A percentile compares a stretch with the other conserved stretches of the same genome.
Evolutionary conservation across 169 alveolate genomes (phyloP).

Genomic region (Babesia sp.): DNA sequence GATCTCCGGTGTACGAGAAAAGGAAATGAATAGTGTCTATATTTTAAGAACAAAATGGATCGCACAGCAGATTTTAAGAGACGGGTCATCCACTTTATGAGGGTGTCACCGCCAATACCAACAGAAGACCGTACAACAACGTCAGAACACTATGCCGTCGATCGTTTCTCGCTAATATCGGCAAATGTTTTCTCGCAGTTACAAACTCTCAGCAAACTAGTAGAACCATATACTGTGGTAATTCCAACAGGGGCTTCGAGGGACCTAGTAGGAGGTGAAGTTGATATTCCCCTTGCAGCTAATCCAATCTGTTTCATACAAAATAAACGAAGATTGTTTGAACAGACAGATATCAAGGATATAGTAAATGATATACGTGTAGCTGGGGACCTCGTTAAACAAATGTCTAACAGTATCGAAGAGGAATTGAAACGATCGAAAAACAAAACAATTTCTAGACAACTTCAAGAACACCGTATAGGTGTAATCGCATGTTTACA

Average conservation of each 20-base stretch:
- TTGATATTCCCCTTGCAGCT: constrained; percentile 2
- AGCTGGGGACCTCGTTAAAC: constrained; percentile 56
- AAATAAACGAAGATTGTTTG: constrained; percentile 32
- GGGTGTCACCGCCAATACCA: not conserved
- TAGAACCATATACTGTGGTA: constrained; percentile 36
- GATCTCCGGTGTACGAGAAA: not conserved
- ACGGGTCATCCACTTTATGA: constrained; percentile 24
- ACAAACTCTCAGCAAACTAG: constrained; percentile 15
- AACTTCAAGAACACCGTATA: constrained; percentile 37
- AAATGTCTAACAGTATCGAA: constrained; percentile 21
- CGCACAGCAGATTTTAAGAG: constrained; percentile 46
- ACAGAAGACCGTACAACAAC: not conserved
- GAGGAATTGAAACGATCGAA: not conserved
- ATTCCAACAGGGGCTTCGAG: constrained; percentile 3
- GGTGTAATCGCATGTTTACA: constrained; percentile 58
- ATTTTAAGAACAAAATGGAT: constrained; percentile 27
- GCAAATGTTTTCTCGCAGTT: constrained; percentile 40
- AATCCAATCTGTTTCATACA: constrained; percentile 21
- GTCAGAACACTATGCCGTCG: constrained; percentile 20
- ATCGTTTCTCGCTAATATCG: constrained; percentile 50
- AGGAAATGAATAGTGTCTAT: not conserved
- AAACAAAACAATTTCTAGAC: not conserved
- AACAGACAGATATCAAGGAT: constrained; percentile 45
- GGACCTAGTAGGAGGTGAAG: constrained; percentile 12
- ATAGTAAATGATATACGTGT: constrained; percentile 57